phyloP scores from a whole-genome alignment of 2,329 filamentous ascomycete genomes.

The Fusarium anguioides region DNA sequence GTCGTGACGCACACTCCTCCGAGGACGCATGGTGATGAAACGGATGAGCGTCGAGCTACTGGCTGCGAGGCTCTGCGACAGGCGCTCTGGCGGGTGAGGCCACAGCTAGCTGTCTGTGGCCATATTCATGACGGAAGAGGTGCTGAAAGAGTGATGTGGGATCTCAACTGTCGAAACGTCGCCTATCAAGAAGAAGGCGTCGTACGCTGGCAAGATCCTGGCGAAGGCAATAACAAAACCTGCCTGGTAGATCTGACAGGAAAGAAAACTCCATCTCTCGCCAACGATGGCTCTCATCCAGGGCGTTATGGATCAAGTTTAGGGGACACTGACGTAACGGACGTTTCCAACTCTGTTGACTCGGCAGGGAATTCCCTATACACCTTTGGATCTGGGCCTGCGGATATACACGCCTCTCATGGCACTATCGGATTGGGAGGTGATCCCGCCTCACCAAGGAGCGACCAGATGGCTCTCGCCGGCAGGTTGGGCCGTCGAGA shows the following conservation, averaged over 20 bases:
- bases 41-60: slow-evolving; percentile 50
- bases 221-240: slow-evolving; percentile 64
- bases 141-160: slow-evolving; percentile 71
- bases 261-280: slow-evolving; percentile 54
- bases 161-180: slow-evolving; percentile 53
- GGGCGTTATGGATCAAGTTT: slow-evolving; percentile 6
- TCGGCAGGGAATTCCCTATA: slow-evolving; percentile 7
- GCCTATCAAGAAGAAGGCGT: slow-evolving; percentile 58
- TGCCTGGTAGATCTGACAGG: slow-evolving; percentile 71
- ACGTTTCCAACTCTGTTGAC: not conserved
- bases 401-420: slow-evolving; percentile 39
- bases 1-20: slow-evolving; percentile 79
- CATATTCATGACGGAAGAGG: slow-evolving; percentile 78
- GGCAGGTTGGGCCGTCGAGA: slow-evolving; percentile 65
- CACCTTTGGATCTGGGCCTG: slow-evolving; percentile 21
- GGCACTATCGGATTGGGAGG: slow-evolving; percentile 53
- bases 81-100: slow-evolving; percentile 69
- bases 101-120: slow-evolving; percentile 74
- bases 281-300: slow-evolving; percentile 59
- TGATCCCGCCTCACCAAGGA: slow-evolving; percentile 55
- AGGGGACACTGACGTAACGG: slow-evolving; percentile 7
- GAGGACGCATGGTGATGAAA: slow-evolving; percentile 67
- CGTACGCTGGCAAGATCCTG: slow-evolving; percentile 69
- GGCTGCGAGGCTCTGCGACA: slow-evolving; percentile 71
- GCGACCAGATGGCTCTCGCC: slow-evolving; percentile 54